phyloP scores from a whole-genome alignment of 2,329 filamentous ascomycete genomes.

The Xylariales sp. region DNA sequence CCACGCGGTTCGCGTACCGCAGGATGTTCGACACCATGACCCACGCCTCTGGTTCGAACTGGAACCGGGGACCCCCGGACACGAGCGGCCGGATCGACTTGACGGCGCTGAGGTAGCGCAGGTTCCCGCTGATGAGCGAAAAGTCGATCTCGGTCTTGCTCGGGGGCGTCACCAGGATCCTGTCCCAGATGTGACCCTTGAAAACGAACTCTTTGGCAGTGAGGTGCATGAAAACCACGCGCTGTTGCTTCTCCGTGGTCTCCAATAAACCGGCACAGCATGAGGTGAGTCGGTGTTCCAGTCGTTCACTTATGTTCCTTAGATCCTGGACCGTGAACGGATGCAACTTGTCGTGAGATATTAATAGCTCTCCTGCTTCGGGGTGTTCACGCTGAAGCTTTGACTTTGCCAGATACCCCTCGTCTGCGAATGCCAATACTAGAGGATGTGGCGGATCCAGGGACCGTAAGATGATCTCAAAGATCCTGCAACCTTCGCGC shows the following conservation, averaged over 20 bases:
- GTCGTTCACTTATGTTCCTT: constrained; percentile 17
- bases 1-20: constrained; percentile 4
- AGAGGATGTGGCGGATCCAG: constrained; percentile 24
- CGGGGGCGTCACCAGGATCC: constrained; percentile 2
- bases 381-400: constrained; percentile 8
- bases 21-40: constrained; percentile 1
- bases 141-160: constrained; percentile 5
- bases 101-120: constrained; percentile 1
- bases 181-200: constrained; percentile 4
- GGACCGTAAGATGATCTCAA: constrained; percentile 22
- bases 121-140: constrained; percentile 4
- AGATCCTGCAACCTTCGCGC: constrained; percentile 22
- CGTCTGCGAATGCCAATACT: constrained; percentile 23
- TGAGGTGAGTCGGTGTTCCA: constrained; percentile 18
- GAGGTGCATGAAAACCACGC: constrained; percentile 9
- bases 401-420: constrained; percentile 22
- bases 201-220: constrained; percentile 7
- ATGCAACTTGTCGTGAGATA: constrained; percentile 14
- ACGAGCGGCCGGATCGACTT: neutral
- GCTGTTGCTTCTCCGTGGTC: constrained; percentile 16
- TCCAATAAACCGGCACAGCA: constrained; percentile 23
- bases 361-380: constrained; percentile 16
- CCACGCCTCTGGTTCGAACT: constrained; percentile 1
- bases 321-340: constrained; percentile 15
- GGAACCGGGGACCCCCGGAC: neutral